Evolutionary conservation across 1,139 yeast genomes (phyloP), one percentile per base, ranked within the genome.

Genomic region (Hansenula lynferdii): DNA sequence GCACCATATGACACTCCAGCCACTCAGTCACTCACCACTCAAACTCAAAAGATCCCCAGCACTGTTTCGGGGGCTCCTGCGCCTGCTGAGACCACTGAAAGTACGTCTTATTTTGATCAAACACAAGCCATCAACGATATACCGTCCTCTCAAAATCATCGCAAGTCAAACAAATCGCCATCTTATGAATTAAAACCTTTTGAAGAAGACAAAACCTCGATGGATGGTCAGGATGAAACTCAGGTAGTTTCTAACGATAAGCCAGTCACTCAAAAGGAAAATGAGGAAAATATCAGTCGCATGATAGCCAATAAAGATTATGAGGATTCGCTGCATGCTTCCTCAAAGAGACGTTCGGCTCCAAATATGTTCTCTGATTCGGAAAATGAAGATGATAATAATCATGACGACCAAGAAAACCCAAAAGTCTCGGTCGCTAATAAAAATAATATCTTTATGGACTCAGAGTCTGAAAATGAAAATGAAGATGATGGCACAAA

Each of bases 391-490:
- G 28, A 33, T 15, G 18, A 24, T 8, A n/a, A 11, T 2, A n/a
- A 18, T 20, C 21, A 28, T 6, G 25, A 28, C 12, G n/a, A n/a
- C n/a, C n/a, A n/a, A n/a, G n/a, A n/a, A n/a, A n/a, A 5, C 4
- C 27, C 16, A 24, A n/a, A 12, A 18, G 2, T 9, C 18, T n/a
- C n/a, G n/a, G n/a, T n/a, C n/a, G n/a, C n/a, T 6, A 43, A 29
- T 48, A 48, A 15, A 51, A 25, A 41, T 5, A 30, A 45, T 4
- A 44, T 44, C 19, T 39, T 53, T 3, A 19, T 37, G 12, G 31
- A 33, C 8, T 25, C 33, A 8, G 39, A 37, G 14, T 17, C 31
- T 20, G 35, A 32, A 14, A 14, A 29, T 18, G 35, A 32, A 23
- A 7, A 17, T 10, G 26, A 24, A 6, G 44, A 45, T 5, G 37